phyloP scores from a whole-genome alignment of 2,329 filamentous ascomycete genomes.

The Cladosporium velox region DNA sequence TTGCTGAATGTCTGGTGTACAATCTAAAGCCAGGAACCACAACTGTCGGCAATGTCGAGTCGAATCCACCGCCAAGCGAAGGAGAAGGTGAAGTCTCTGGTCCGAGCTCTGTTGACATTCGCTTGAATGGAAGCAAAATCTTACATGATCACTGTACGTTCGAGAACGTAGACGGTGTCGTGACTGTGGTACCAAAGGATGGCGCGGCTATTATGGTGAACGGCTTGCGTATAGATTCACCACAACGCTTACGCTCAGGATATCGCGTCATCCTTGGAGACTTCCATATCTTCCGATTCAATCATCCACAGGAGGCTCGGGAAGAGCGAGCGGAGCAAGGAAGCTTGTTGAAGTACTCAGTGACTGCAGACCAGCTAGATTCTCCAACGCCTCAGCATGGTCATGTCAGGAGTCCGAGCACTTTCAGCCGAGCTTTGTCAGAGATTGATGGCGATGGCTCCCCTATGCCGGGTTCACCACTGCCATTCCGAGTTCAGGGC shows the following conservation, averaged over 20 bases:
- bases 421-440: slow-evolving; percentile 73
- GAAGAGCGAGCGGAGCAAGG: slow-evolving; percentile 78
- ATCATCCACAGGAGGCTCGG: slow-evolving; percentile 92
- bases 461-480: slow-evolving; percentile 77
- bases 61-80: slow-evolving; percentile 50
- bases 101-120: slow-evolving; percentile 71
- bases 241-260: slow-evolving; percentile 83
- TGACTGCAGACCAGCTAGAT: slow-evolving; percentile 64
- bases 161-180: slow-evolving; percentile 87
- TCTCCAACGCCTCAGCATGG: slow-evolving; percentile 62
- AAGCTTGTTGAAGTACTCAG: slow-evolving; percentile 82
- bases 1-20: slow-evolving; percentile 95
- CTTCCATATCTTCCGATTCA: slow-evolving; percentile 98
- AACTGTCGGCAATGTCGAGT: slow-evolving; percentile 90
- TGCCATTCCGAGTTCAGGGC: slow-evolving; percentile 61
- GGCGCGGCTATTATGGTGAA: slow-evolving; percentile 99
- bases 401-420: slow-evolving; percentile 69
- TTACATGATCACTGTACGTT: slow-evolving; percentile 90
- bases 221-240: slow-evolving; percentile 82
- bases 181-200: slow-evolving; percentile 86
- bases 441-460: slow-evolving; percentile 72
- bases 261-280: slow-evolving; percentile 95
- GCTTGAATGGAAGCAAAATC: slow-evolving; percentile 91
- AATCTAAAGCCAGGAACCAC: slow-evolving; percentile 96
- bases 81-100: slow-evolving; percentile 2